Conservation (phyloP, 23 red algal genomes). For the Pyropia yezoensis region DNA sequence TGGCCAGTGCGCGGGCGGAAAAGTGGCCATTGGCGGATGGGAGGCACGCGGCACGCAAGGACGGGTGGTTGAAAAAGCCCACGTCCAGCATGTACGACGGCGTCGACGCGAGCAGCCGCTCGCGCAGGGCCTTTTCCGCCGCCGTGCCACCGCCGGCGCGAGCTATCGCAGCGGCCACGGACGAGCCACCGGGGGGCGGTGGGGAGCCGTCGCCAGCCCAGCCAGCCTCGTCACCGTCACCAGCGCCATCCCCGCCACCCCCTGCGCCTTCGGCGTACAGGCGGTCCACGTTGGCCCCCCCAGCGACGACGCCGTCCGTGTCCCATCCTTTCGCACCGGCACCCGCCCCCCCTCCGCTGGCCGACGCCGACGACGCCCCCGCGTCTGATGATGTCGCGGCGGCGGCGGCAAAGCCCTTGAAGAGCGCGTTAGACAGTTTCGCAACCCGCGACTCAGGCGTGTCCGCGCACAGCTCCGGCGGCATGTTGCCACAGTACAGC, state of each 20-base stretch:
- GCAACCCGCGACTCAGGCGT: constrained; percentile 16
- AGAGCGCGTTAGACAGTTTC: constrained; percentile 11
- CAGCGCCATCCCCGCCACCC: too few species aligned
- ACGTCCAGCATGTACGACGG: constrained; percentile 29
- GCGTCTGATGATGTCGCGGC: too few species aligned
- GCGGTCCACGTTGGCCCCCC: not conserved
- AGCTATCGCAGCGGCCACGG: too few species aligned
- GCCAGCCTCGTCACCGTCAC: too few species aligned
- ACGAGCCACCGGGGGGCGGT: too few species aligned
- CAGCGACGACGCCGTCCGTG: too few species aligned
- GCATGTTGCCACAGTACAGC: constrained; percentile 42
- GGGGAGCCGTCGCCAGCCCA: too few species aligned
- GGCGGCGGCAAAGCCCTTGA: not conserved
- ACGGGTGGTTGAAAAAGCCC: constrained; percentile 65
- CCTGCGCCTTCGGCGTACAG: not conserved
- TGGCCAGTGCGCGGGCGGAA: constrained; percentile 59
- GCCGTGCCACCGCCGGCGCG: too few species aligned
- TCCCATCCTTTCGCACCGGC: too few species aligned
- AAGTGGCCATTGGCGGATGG: constrained; percentile 85
- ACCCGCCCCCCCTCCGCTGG: too few species aligned
- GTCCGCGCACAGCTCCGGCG: constrained; percentile 20
- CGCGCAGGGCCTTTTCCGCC: not conserved
- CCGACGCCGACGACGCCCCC: too few species aligned
- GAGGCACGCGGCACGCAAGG: constrained; percentile 31
- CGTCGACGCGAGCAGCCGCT: not conserved